These are phyloP conservation scores for Xanthoconium purpureum DNA, from an alignment of 768 basidiomycete species.

Conservation along the genomic window DNA sequence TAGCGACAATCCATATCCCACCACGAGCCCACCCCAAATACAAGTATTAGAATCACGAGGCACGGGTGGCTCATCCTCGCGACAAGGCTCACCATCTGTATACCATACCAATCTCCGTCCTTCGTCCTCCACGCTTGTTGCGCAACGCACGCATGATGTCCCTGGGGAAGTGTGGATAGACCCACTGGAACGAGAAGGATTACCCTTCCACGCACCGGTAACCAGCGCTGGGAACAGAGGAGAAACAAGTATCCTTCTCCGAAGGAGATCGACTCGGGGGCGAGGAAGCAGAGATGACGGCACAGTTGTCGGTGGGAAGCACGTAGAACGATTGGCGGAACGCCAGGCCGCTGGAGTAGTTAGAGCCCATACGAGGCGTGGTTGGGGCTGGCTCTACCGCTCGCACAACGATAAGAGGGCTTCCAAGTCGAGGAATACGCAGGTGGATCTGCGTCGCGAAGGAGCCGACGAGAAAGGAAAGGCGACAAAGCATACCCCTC, in stretches of 20 bases:
- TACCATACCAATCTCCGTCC: background rate
- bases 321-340: constrained; percentile 30
- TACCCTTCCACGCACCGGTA: constrained; percentile 43
- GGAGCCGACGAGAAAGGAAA: constrained; percentile 10
- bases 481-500: background rate
- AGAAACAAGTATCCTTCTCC: background rate
- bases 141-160: constrained; percentile 34
- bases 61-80: background rate
- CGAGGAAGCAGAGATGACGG: constrained; percentile 6
- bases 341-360: constrained; percentile 43
- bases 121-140: constrained; percentile 18
- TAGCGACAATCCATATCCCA: constrained; percentile 22
- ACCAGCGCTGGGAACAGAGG: background rate
- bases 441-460: background rate
- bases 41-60: constrained; percentile 6
- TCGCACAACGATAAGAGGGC: background rate
- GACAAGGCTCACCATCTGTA: constrained; percentile 8
- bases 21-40: background rate
- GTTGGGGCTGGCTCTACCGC: constrained; percentile 20
- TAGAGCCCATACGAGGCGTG: constrained; percentile 40
- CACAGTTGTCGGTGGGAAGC: constrained; percentile 7
- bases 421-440: background rate
- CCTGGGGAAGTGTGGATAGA: constrained; percentile 59
- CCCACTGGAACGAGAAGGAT: constrained; percentile 59
- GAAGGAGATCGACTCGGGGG: constrained; percentile 19